phyloP scores from a whole-genome alignment of 192 early-diverging fungal genomes.

The Chytriomyces sp. region DNA sequence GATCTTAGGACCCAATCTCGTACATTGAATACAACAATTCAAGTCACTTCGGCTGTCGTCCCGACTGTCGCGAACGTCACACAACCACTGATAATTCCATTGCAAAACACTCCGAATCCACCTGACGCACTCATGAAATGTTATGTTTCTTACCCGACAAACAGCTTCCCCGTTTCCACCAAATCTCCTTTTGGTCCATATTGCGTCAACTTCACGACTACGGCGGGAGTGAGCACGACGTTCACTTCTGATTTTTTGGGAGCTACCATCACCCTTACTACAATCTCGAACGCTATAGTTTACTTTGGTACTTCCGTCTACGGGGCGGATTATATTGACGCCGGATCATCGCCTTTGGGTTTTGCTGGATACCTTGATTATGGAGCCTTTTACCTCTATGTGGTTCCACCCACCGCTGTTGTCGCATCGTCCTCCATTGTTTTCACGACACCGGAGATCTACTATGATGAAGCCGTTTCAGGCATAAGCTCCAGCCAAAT shows the following conservation, averaged over 20 bases:
- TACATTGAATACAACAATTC: conserved; percentile 21
- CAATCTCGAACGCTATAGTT: conserved; percentile 5
- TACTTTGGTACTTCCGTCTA: conserved; percentile 25
- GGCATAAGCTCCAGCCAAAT: conserved; percentile 4
- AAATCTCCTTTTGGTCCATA: conserved; percentile 15
- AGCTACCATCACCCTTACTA: neutral
- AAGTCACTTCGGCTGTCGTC: neutral
- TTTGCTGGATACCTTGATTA: conserved; percentile 36
- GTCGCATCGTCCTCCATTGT: neutral
- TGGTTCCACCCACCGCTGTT: conserved; percentile 9
- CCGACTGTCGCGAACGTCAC: conserved; percentile 3
- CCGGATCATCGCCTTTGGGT: neutral
- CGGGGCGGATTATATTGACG: conserved; percentile 15
- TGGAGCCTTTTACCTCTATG: conserved; percentile 20
- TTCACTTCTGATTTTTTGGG: neutral
- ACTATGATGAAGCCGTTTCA: conserved; percentile 1
- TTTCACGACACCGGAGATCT: conserved; percentile 25
- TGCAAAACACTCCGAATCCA: neutral
- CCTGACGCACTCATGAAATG: neutral
- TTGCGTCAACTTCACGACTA: conserved; percentile 19
- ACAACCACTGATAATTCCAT: neutral
- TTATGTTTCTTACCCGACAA: conserved; percentile 10
- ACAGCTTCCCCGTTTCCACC: neutral
- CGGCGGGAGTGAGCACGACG: neutral
- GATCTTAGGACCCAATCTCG: neutral